Conservation (phyloP, 306 rosid genomes). For the Vachellia collinsii region DNA sequence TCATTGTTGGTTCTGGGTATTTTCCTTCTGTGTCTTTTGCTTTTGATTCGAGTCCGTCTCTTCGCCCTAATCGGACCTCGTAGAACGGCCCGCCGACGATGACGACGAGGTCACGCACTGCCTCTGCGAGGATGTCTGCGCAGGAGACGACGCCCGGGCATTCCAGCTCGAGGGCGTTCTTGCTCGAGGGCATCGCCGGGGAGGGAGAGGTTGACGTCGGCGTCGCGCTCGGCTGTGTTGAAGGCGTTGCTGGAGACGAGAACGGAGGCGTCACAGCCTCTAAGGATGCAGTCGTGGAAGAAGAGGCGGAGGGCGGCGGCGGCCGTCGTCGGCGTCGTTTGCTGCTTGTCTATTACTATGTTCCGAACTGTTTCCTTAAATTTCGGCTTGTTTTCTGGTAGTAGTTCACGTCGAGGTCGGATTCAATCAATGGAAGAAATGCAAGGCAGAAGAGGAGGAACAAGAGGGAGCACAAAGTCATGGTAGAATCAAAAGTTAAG, state of each 20-base stretch:
- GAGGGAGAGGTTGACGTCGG: constrained; percentile 47
- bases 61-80: constrained; percentile 41
- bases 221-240: constrained; percentile 45
- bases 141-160: constrained; percentile 56
- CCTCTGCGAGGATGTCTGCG: constrained; percentile 46
- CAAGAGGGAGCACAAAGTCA: constrained; percentile 36
- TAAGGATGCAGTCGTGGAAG: constrained; percentile 55
- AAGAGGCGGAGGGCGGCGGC: constrained; percentile 47
- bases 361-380: constrained; percentile 35
- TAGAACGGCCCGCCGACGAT: constrained; percentile 50
- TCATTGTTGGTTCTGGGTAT: constrained; percentile 45
- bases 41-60: constrained; percentile 43
- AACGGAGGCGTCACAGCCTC: constrained; percentile 63
- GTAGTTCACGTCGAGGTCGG: constrained; percentile 40
- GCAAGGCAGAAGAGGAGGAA: constrained; percentile 17
- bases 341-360: constrained; percentile 35
- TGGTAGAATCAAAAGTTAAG: not conserved
- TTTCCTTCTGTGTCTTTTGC: not conserved
- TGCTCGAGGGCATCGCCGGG: constrained; percentile 57
- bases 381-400: constrained; percentile 52
- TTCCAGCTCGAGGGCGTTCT: constrained; percentile 44
- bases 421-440: constrained; percentile 30
- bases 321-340: constrained; percentile 25
- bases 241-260: constrained; percentile 43
- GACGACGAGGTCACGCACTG: constrained; percentile 41